Percentiles rank a stretch among this genome's conserved stretches.
These are phyloP conservation scores for Dioscorea zingiberensis DNA, from an alignment of 106 monocot species.

Conservation along the genomic window DNA sequence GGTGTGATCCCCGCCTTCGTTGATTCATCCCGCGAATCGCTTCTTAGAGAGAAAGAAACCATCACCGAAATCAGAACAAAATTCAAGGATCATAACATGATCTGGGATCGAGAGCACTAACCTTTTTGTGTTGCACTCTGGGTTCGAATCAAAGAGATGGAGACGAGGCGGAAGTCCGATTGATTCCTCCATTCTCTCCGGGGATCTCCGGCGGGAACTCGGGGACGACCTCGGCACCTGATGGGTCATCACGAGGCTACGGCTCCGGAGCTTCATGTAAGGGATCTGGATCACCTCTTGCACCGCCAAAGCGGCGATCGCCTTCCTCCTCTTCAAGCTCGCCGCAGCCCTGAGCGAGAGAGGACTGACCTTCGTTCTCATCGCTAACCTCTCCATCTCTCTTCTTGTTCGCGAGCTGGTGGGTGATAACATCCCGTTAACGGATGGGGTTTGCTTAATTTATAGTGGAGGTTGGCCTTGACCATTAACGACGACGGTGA, in stretches of 20 bases:
- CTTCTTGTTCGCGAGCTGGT: no score
- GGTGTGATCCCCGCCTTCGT: slow-evolving; percentile 18
- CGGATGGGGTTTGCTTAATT: no score
- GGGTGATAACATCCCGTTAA: no score
- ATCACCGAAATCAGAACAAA: no score
- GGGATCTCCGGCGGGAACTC: neutral
- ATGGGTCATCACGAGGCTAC: neutral
- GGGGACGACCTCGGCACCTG: slow-evolving; percentile 3
- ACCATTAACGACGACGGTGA: no score
- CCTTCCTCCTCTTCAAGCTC: neutral
- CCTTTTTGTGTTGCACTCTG: slow-evolving; percentile 6
- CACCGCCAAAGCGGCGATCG: neutral
- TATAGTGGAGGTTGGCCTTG: no score
- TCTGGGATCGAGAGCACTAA: slow-evolving; percentile 19
- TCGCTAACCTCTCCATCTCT: slow-evolving; percentile 1
- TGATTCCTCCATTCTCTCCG: slow-evolving; percentile 19
- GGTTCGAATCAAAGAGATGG: neutral
- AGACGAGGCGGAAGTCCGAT: neutral
- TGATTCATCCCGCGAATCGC: slow-evolving; percentile 20
- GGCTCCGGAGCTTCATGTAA: slow-evolving; percentile 1
- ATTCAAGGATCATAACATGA: no score
- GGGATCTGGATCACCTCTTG: neutral
- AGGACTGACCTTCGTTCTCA: neutral
- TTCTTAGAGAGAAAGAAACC: no score
- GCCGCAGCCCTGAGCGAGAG: neutral